A percentile compares a stretch with the other conserved stretches of the same genome.
These are phyloP conservation scores for Pelargonium australe DNA, from an alignment of 441 rosid species.

Conservation along the genomic window DNA sequence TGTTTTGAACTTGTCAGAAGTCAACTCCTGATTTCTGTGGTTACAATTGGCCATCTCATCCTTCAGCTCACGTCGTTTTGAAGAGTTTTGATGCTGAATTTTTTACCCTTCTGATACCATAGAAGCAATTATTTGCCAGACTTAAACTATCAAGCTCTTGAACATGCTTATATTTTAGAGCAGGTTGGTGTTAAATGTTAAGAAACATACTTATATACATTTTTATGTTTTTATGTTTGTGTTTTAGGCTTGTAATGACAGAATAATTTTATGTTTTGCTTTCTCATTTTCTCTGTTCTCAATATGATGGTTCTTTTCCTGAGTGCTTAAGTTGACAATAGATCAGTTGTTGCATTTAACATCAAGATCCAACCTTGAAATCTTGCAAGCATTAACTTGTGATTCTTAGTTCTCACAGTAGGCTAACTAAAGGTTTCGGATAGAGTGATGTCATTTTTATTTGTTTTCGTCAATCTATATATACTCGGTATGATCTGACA, in stretches of 20 bases:
- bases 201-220: neutral
- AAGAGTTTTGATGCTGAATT: neutral
- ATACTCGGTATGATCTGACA: too few species aligned
- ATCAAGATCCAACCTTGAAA: neutral
- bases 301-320: neutral
- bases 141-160: neutral
- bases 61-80: neutral
- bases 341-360: neutral
- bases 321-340: neutral
- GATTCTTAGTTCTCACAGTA: too few species aligned
- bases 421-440: too few species aligned
- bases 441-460: too few species aligned
- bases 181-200: neutral
- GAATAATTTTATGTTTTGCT: neutral
- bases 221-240: too few species aligned
- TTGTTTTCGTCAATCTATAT: too few species aligned
- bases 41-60: neutral
- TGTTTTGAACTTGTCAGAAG: neutral
- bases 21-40: neutral
- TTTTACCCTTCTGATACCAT: neutral
- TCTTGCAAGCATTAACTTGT: neutral
- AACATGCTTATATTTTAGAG: neutral
- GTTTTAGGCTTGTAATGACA: neutral
- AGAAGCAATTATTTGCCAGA: neutral
- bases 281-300: neutral